Conservation (phyloP, 768 basidiomycete species). For the Calvatia gigantea region DNA sequence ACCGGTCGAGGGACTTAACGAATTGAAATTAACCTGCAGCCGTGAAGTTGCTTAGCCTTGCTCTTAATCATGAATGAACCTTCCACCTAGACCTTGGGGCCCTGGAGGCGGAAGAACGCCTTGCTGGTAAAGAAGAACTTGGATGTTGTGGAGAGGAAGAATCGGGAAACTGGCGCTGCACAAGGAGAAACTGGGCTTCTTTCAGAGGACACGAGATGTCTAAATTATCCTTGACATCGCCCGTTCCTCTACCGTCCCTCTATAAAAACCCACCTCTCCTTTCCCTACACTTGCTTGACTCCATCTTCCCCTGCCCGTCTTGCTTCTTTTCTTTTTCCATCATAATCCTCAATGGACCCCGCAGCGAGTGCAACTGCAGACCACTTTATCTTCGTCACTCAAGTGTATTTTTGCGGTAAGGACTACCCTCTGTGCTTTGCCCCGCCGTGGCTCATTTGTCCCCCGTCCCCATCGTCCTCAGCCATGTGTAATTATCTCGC, state of each 20-base stretch:
- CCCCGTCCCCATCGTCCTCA: slow-evolving; percentile 27
- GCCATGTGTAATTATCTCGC: slow-evolving; percentile 61
- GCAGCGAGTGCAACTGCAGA: slow-evolving; percentile 49
- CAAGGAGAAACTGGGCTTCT: slow-evolving; percentile 35
- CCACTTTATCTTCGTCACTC: slow-evolving; percentile 77
- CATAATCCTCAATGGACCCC: slow-evolving; percentile 25
- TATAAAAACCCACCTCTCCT: slow-evolving; percentile 22
- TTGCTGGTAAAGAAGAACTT: no score
- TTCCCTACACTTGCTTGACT: slow-evolving; percentile 35
- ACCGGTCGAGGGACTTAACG: no score
- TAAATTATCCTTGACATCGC: slow-evolving; percentile 30
- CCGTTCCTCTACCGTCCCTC: slow-evolving; percentile 19
- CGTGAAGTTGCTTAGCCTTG: no score
- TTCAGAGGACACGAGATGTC: slow-evolving; percentile 45
- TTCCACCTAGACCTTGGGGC: no score
- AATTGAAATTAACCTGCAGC: no score
- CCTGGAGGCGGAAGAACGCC: no score
- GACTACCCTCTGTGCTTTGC: slow-evolving; percentile 22
- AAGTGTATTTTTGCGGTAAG: slow-evolving; percentile 86
- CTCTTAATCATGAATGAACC: no score
- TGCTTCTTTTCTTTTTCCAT: slow-evolving; percentile 20
- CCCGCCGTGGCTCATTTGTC: slow-evolving; percentile 25
- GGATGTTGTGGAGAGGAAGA: slow-evolving; percentile 7
- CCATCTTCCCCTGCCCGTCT: slow-evolving; percentile 25
- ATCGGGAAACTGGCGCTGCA: slow-evolving; percentile 14